Evolutionary conservation across 148 eudicot genomes (phyloP), one percentile per base, ranked within the genome.

Genomic region (Pharnaceum exiguum): DNA sequence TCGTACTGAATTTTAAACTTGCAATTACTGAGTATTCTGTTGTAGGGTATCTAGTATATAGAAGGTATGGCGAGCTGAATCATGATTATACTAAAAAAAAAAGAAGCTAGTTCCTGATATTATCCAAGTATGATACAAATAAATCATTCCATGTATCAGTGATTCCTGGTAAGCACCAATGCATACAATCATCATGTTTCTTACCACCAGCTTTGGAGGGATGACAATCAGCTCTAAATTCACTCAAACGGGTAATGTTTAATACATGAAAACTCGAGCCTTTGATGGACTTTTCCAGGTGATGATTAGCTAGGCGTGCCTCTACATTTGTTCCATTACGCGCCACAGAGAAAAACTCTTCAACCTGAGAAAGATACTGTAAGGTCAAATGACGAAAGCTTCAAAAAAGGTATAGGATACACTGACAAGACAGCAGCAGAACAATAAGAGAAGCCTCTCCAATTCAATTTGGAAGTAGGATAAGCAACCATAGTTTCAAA

Each of bases 121-220:
- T 69, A 53, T 63, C 64, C 61, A 89, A 68, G 50, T 70, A 67
- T 30, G 91, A 81, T 24, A 82, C 51, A 46, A 94, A 76, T 66
- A 89, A 66, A 70, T 94, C 99, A 62, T 94, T 94, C 99, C 99
- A 94, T 31, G 87, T 77, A 79, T 94, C 99, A 7, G 99, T 85
- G 46, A 94, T 59, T 25, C 99, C 95, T 6, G 99, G 96, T 51
- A 94, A 80, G 75, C 99, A 89, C 99, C 99, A 94, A 70, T 89
- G 99, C 99, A 94, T 89, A 68, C 99, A 94, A 77, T 94, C 99
- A 30, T 89, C 91, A 28, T 94, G 99, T 71, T 79, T 89, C 73
- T 94, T 94, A 25, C 99, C 99, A 43, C 99, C 99, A 33, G 95
- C 82, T 12, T 77, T 66, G 12, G 85, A 79, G 42, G 99, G 99